phyloP scores from a whole-genome alignment of 805 yeast species.

The Kluyveromyces nonfermentans region DNA sequence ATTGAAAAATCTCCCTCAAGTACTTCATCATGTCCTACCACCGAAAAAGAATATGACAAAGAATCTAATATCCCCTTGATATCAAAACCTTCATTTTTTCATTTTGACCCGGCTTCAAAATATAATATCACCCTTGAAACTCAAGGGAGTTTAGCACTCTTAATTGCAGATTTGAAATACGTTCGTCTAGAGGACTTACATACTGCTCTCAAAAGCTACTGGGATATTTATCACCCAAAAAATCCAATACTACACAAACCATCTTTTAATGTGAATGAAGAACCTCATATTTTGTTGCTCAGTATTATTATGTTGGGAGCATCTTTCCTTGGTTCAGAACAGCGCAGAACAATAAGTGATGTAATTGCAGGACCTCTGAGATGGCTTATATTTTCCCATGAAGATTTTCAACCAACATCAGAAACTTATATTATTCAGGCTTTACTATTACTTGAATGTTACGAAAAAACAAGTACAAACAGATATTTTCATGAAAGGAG shows the following conservation, averaged over 20 bases:
- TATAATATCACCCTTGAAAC: slow-evolving; percentile 11
- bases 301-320: slow-evolving; percentile 52
- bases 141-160: slow-evolving; percentile 6
- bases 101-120: slow-evolving; percentile 15
- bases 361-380: slow-evolving; percentile 44
- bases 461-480: slow-evolving; percentile 64
- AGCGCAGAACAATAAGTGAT: slow-evolving; percentile 20
- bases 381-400: slow-evolving; percentile 59
- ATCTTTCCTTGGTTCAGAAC: slow-evolving; percentile 29
- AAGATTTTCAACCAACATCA: slow-evolving; percentile 70
- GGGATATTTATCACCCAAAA: slow-evolving; percentile 50
- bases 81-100: slow-evolving; percentile 14
- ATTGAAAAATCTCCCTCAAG: neutral
- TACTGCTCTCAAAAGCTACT: slow-evolving; percentile 30
- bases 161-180: slow-evolving; percentile 16
- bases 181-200: slow-evolving; percentile 11
- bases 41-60: neutral
- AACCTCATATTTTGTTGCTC: slow-evolving; percentile 43
- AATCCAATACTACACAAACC: slow-evolving; percentile 40
- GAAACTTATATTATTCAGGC: slow-evolving; percentile 69
- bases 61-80: neutral
- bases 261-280: slow-evolving; percentile 39
- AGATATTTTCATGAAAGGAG: slow-evolving; percentile 72
- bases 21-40: neutral
- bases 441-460: slow-evolving; percentile 62